Base-by-base conservation (phyloP, 2,329 filamentous ascomycete genomes). In the Ophiostoma sp. region DNA sequence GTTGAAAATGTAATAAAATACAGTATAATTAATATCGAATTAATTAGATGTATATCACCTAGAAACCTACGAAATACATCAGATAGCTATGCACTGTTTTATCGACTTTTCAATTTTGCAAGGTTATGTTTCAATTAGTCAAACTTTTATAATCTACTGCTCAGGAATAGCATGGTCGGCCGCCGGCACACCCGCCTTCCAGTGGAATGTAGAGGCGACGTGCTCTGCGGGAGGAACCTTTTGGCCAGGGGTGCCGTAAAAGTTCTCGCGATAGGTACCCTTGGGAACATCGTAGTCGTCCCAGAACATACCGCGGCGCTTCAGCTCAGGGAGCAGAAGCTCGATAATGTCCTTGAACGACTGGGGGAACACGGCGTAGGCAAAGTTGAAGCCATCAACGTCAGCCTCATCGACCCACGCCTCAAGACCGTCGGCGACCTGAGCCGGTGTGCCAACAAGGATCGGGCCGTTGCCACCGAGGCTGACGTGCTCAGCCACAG, bases 371-470 rank as follows among this genome's bases (percentile, higher is more conserved):
- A 69, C 40, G 8, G 47, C 69, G n/a, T 69, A 69, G 7, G 75
- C 87, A 75, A 92, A 83, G 74, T 92, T 92, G 77, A 92, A 92
- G 0, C 89, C 89, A 74, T 92, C 89, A 1, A 92, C 84, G 71
- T 90, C 89, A 0, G 87, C 88, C 75, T 91, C 89, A 4, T 79
- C 74, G 0, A 91, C 80, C 89, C 89, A 92, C 0, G 80, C 77
- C 76, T 92, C 87, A 67, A 92, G 80, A 47, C 84, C 82, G 74
- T 92, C 88, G 0, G 87, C 89, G 1, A 92, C 87, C 71, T 86
- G 83, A n/a, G 81, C 76, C 0, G 89, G 79, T 0, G 87, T 91
- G 0, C 89, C 89, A 0, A 91, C 86, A 2, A 88, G 38, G 47
- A 70, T 68, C 36, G 72, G 69, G 2, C 72, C 72, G 27, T 71